Conservation (phyloP, 177 flowering plant species). For the Vitis hybrid region DNA sequence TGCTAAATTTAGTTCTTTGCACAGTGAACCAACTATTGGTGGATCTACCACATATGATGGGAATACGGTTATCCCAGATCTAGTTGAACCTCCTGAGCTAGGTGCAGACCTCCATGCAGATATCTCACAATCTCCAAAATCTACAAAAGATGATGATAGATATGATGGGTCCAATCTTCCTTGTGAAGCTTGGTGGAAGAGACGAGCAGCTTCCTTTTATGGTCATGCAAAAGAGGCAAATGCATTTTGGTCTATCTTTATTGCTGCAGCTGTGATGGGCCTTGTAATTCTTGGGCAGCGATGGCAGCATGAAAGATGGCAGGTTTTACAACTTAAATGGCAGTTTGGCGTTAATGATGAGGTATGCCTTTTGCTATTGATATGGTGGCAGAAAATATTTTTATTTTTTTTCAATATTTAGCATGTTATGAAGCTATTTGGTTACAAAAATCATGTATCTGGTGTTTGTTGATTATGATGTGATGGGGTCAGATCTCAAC, state of each 20-base stretch:
- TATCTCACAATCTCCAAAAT: conserved; percentile 23
- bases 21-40: conserved; percentile 45
- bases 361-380: conserved; percentile 38
- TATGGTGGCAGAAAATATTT: background rate
- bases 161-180: conserved; percentile 47
- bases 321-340: conserved; percentile 69
- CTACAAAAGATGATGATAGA: conserved; percentile 38
- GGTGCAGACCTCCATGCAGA: conserved; percentile 30
- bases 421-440: background rate
- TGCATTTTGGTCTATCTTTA: conserved; percentile 79
- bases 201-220: conserved; percentile 64
- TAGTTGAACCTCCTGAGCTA: conserved; percentile 34
- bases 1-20: conserved; percentile 44
- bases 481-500: no score
- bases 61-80: conserved; percentile 24
- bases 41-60: conserved; percentile 35
- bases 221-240: conserved; percentile 81
- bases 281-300: conserved; percentile 84
- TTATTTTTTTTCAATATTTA: background rate
- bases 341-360: conserved; percentile 45
- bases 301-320: conserved; percentile 89
- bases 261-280: conserved; percentile 95
- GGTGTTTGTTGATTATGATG: no score
- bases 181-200: conserved; percentile 94
- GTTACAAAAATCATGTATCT: background rate